phyloP scores from a whole-genome alignment of 176 grass and related monocot genomes.

The Rhynchospora tenuis region DNA sequence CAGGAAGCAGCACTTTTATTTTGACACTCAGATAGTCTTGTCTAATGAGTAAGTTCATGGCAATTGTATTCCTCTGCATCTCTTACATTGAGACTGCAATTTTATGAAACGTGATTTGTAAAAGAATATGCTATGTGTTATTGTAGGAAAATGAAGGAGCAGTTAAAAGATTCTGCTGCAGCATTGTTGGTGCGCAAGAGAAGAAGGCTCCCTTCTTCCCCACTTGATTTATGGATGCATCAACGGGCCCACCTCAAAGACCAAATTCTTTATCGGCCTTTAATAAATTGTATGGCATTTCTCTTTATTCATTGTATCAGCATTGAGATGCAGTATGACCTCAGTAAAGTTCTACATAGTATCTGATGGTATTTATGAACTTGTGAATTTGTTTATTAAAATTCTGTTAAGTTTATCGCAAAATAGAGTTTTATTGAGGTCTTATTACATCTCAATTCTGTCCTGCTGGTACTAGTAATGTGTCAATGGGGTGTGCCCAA shows the following conservation, averaged over 20 bases:
- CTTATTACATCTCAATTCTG: neutral
- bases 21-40: conserved; percentile 40
- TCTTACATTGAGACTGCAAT: conserved; percentile 8
- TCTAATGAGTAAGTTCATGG: conserved; percentile 55
- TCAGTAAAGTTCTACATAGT: too few relatives aligned
- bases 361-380: too few relatives aligned
- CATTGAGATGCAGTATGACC: too few relatives aligned
- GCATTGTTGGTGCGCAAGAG: conserved; percentile 43
- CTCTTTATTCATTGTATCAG: neutral
- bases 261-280: conserved; percentile 40
- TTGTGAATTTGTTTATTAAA: neutral
- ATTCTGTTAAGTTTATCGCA: neutral
- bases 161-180: conserved; percentile 16
- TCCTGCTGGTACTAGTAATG: neutral
- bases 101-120: conserved; percentile 1
- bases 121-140: neutral
- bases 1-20: conserved; percentile 35
- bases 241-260: conserved; percentile 32
- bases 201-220: conserved; percentile 52
- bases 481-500: neutral
- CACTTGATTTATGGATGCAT: conserved; percentile 49
- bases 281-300: conserved; percentile 36
- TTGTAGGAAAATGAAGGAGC: conserved; percentile 27
- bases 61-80: neutral
- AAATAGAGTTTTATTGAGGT: neutral